Evolutionary conservation across 805 yeast genomes (phyloP), one percentile per base, ranked within the genome.

Genomic region (Metschnikowia noctiluminum): DNA sequence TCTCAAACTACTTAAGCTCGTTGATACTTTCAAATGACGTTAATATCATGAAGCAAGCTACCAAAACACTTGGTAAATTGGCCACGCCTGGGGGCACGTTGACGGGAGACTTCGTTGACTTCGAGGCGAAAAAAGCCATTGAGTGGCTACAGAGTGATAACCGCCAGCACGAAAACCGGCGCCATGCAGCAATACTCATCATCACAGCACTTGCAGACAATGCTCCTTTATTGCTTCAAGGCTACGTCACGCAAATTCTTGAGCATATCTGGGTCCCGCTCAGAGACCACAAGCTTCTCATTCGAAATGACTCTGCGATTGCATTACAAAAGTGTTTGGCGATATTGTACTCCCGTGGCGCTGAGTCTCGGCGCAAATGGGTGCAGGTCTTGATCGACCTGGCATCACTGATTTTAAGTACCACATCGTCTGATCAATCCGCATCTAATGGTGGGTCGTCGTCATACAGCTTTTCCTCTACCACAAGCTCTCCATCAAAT

Each of bases 101-200:
- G 46, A 89, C 96, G 0, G 90, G 95, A 0, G 97, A 90, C 43
- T 86, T 92, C 64, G 97, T 94, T 28, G 97, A 92, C 53, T 87
- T 82, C 58, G 97, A 92, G 64, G 94, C 94, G 8, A 88, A 86
- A 61, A 77, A 87, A 42, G 89, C 96, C 36, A 76, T 92, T 43
- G 99, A 94, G 65, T 86, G 97, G 92, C 77, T 92, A 26, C 87
- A 89, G 32, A 77, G 85, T n/a, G 96, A 90, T 53, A 69, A 63
- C 50, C 84, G 89, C 55, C 89, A 86, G 59, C 69, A 71, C 49
- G 96, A 89, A 58, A 79, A 80, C 40, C 80, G 95, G 59, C 81
- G 94, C 54, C 97, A 92, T 62, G 97, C 97, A 0, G 96, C 97
- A 1, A 82, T 90, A 35, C 73, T 92, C 45, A 83, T 89, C 38